These are phyloP conservation scores for Perkinsus olseni DNA, from an alignment of 169 alveolate species.

Conservation along the genomic window DNA sequence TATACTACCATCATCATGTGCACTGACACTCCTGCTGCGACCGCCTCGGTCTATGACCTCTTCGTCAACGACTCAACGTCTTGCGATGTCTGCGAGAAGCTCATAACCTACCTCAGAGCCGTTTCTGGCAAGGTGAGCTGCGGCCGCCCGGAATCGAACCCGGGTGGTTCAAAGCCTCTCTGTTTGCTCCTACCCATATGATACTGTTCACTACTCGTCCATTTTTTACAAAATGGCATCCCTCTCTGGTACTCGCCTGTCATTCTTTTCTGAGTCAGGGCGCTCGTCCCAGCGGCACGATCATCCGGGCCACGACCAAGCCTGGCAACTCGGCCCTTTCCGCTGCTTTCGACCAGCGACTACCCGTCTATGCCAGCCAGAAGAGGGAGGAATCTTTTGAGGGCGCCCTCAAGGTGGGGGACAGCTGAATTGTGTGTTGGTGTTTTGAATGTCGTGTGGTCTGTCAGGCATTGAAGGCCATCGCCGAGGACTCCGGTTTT, in stretches of 20 bases:
- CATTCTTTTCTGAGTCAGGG: not conserved
- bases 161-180: no score
- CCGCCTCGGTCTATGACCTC: not conserved
- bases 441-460: not conserved
- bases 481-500: not conserved
- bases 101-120: not conserved
- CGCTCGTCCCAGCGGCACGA: not conserved
- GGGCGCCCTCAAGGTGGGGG: not conserved
- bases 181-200: no score
- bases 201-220: no score
- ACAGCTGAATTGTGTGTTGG: not conserved
- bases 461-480: not conserved
- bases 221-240: not conserved
- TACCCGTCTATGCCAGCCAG: not conserved
- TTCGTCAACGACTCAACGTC: not conserved
- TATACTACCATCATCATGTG: not conserved
- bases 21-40: not conserved
- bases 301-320: not conserved
- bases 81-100: not conserved
- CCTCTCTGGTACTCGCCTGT: not conserved
- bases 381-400: not conserved
- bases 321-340: not conserved
- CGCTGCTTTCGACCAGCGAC: not conserved
- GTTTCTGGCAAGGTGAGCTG: not conserved
- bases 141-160: not conserved